Evolutionary conservation across 139 green algal genomes (phyloP), one percentile per base, ranked within the genome.

Genomic region (Prasinococcaceae sp.): DNA sequence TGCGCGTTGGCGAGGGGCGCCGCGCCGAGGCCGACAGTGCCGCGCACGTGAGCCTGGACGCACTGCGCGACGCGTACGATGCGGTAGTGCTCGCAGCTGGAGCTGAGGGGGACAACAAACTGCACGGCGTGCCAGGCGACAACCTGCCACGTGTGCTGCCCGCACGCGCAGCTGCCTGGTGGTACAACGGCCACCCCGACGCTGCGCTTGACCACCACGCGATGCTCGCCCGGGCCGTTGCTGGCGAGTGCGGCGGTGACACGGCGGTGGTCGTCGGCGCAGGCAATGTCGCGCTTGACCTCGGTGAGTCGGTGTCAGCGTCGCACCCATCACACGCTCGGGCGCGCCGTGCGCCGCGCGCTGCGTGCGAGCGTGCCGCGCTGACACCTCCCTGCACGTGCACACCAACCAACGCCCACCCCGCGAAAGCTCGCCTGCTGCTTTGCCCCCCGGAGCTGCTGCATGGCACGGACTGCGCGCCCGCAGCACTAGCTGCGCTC

Each of bases 131-230:
- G 16, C 46, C 46, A 16, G 12, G 12, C 20, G 65, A 86, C 70
- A 50, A 79, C 20, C 50, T 79, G 17, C 25, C 51, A 2, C 77
- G 75, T 3, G 72, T 95, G 12, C 53, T 84, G 10, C 77, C 74
- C 0, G 90, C 90, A 0, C 72, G 90, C 14, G 81, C 94, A 52
- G 94, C 97, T 72, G 90, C 96, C 27, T 90, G 80, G 76, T 98
- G 90, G 90, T 97, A 93, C 80, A 98, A 97, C 60, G 90, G 83
- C 3, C 86, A 98, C 63, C 86, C 90, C 2, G 74, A 86, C n/a
- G n/a, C n/a, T n/a, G n/a, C n/a, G n/a, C n/a, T n/a, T n/a, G n/a
- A n/a, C n/a, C n/a, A n/a, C n/a, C n/a, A n/a, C n/a, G n/a, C n/a
- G n/a, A n/a, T 65, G 60, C 25, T 20, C 28, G 0, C 22, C 68